Base-by-base conservation (phyloP, 257 asterid species). In the Nemophila menziesii region DNA sequence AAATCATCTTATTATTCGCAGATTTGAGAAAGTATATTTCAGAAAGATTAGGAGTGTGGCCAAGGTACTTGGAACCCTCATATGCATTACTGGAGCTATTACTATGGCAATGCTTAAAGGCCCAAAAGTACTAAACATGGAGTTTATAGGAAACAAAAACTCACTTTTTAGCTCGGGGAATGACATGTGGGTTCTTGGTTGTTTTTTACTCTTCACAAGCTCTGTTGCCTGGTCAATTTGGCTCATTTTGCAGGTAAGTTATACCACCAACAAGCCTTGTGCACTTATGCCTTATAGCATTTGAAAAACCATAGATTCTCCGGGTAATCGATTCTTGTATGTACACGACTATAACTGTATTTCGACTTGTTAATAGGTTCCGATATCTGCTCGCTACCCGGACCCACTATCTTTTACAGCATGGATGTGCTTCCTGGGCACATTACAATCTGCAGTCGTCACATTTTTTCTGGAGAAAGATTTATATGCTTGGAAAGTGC, bases 51-150 rank as follows among this genome's bases (percentile, higher is more conserved):
- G 90, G 72, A 76, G 86, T 33, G 9, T 58, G 4, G 76, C 76
- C 0, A 74, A 74, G 56, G 55, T 74, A 12, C 11, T 53, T 0
- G 96, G 94, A 5, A 77, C 96, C 9, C 5, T 70, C 0, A 17
- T 74, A 0, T 82, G 86, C 48, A 75, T 86, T 2, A 49, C 55
- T 15, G 94, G 92, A 20, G 94, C 96, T 7, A 58, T 56, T 24
- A 58, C 59, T 20, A 82, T 77, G 90, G 77, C 79, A 47, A 39
- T 79, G 42, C 17, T 74, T 5, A 79, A 79, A 78, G 96, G 93
- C 14, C 81, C 86, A 8, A 86, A 74, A 54, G 39, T 86, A 34
- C 74, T 79, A 8, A 74, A 86, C 48, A 45, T 55, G 64, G 80
- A 68, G 39, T 45, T 66, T 9, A 24, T 54, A 14, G 50, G 63